These are phyloP conservation scores for Yamadazyma sp. DNA, from an alignment of 805 yeast genomes.

Conservation along the genomic window DNA sequence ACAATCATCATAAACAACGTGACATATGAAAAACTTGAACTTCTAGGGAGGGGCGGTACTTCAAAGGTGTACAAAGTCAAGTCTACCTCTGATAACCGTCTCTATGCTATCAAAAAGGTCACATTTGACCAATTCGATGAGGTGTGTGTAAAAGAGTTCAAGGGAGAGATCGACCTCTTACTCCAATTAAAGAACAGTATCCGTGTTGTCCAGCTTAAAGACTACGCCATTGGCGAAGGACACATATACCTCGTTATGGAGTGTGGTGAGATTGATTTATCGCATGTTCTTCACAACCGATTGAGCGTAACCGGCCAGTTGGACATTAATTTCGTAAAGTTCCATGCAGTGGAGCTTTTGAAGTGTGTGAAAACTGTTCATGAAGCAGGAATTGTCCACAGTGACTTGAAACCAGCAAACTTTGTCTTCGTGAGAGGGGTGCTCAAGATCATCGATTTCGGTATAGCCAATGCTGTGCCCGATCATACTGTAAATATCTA, in stretches of 20 bases:
- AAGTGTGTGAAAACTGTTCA: conserved; percentile 89
- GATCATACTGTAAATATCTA: conserved; percentile 89
- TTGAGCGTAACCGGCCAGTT: conserved; percentile 35
- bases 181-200: conserved; percentile 54
- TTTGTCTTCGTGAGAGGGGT: conserved; percentile 80
- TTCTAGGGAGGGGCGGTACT: conserved; percentile 88
- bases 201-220: conserved; percentile 77
- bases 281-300: conserved; percentile 69
- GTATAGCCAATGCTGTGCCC: conserved; percentile 91
- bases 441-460: conserved; percentile 90
- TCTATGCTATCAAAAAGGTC: conserved; percentile 81
- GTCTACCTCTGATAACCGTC: conserved; percentile 47
- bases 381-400: conserved; percentile 78
- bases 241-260: conserved; percentile 82
- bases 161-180: conserved; percentile 84
- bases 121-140: conserved; percentile 80
- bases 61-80: conserved; percentile 86
- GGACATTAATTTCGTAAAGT: conserved; percentile 76
- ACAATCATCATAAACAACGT: conserved; percentile 49
- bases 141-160: conserved; percentile 70
- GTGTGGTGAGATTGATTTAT: conserved; percentile 89
- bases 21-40: conserved; percentile 70
- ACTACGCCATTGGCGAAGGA: conserved; percentile 65
- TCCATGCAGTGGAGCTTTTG: conserved; percentile 73
- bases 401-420: conserved; percentile 71